phyloP scores from a whole-genome alignment of 169 alveolate species.

The Plasmodium knowlesi region DNA sequence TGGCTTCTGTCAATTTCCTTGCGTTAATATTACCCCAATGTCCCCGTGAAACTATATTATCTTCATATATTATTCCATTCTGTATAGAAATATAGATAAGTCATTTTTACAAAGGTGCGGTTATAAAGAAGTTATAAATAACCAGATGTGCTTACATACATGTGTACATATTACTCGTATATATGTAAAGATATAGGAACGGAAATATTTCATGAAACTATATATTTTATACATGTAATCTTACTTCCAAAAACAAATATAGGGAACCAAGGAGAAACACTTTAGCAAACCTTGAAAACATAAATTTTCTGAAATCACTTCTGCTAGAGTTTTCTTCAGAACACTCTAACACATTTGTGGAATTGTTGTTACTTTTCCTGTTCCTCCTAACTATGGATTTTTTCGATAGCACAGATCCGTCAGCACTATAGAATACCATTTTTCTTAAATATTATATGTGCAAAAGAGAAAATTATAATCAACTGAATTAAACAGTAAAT shows the following conservation, averaged over 20 bases:
- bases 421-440: not conserved
- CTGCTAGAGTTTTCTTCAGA: not conserved
- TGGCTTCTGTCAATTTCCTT: slow-evolving; percentile 1
- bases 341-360: not conserved
- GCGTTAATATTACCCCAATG: not conserved
- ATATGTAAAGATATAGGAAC: not conserved
- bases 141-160: not conserved
- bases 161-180: not conserved
- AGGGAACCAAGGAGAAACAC: not conserved
- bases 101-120: not conserved
- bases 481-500: not conserved
- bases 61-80: not conserved
- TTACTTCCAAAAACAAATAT: slow-evolving; percentile 1
- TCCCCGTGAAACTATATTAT: not conserved
- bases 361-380: not conserved
- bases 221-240: not conserved
- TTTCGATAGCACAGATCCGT: not conserved
- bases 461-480: not conserved
- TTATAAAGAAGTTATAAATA: not conserved
- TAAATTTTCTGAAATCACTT: not conserved
- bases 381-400: not conserved
- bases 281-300: not conserved
- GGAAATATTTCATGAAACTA: not conserved
- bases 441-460: not conserved
- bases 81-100: not conserved